Evolutionary conservation across 768 basidiomycete genomes (phyloP).

Genomic region (Mycena floridula): DNA sequence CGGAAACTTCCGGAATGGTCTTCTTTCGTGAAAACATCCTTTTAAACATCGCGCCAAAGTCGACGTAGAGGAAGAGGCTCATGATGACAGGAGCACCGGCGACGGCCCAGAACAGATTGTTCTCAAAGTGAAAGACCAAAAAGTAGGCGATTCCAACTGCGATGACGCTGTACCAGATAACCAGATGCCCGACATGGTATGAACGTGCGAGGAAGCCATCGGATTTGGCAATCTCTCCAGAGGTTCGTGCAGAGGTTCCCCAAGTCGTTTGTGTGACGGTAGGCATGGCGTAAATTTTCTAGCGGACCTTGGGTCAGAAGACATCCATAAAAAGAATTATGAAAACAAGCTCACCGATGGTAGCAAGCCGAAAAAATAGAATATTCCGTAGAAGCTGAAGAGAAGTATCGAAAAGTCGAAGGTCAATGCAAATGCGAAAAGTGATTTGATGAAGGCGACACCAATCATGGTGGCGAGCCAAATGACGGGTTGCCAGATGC

Average conservation of each 20-base stretch:
- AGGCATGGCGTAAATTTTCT: constrained; percentile 2
- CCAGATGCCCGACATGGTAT: constrained; percentile 7
- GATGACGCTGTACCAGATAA: constrained; percentile 13
- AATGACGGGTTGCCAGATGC: constrained; percentile 9
- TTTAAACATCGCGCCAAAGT: background rate
- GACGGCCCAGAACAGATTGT: constrained; percentile 5
- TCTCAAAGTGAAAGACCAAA: constrained; percentile 8
- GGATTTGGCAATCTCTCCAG: background rate
- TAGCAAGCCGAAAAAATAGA: constrained; percentile 7
- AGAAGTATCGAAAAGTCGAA: constrained; percentile 10
- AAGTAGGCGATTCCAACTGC: constrained; percentile 10
- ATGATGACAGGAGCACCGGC: background rate
- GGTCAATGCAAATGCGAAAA: constrained; percentile 12
- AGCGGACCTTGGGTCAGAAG: background rate
- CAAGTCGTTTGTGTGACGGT: constrained; percentile 4
- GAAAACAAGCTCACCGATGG: constrained; percentile 1
- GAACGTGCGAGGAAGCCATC: constrained; percentile 3
- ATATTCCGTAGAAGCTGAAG: constrained; percentile 11
- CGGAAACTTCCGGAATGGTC: background rate
- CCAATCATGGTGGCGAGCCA: constrained; percentile 15
- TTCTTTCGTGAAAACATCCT: background rate
- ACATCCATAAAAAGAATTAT: too few relatives aligned
- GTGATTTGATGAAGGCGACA: constrained; percentile 13
- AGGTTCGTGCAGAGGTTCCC: constrained; percentile 5
- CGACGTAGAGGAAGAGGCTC: background rate